Base-by-base conservation (phyloP, 2,329 filamentous ascomycete species). In the Pseudogymnoascus sp. region DNA sequence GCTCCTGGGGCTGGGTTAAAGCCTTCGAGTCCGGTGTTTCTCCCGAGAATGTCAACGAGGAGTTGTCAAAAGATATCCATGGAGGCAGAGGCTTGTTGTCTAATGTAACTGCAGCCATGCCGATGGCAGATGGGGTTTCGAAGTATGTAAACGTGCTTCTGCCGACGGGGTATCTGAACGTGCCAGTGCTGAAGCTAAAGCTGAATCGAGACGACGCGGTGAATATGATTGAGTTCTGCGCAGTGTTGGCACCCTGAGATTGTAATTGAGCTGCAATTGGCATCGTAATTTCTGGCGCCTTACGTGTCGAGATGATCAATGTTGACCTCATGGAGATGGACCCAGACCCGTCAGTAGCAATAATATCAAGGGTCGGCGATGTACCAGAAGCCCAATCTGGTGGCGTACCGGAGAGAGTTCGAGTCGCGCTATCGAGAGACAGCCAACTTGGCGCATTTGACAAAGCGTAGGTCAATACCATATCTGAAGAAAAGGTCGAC, bases 51-150 rank as follows among this genome's bases (percentile, higher is more conserved):
- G 80, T 81, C 40, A 96, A 76, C 0, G 75, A 79, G 1, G 72
- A 72, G 0, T 82, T 72, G 68, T 95, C 83, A 70, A 96, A 96
- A n/a, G 78, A 77, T 50, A 96, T 78, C 92, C 92, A 96, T 0
- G 91, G 87, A 18, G 92, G 92, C 37, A 96, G 77, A 37, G 92
- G 91, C n/a, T 89, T 90, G 70, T 90, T 89, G 70, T 93, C 84
- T 4, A 80, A 81, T 3, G 90, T 89, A 2, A 89, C 86, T 7
- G 90, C 90, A 72, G 95, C 93, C 74, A 92, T 96, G 64, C 85
- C 84, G 60, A 87, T 80, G 14, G 75, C 75, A 3, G 79, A 76
- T 0, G 77, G 75, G 44, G 42, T 61, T 12, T 53, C 65, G 34
- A 60, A 66, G n/a, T 82, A 76, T n/a, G 78, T 78, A 73, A 96